Percentiles rank a stretch among this genome's conserved stretches.
Conservation (phyloP, 116 monocot genomes). For the Phalaenopsis hybrid region DNA sequence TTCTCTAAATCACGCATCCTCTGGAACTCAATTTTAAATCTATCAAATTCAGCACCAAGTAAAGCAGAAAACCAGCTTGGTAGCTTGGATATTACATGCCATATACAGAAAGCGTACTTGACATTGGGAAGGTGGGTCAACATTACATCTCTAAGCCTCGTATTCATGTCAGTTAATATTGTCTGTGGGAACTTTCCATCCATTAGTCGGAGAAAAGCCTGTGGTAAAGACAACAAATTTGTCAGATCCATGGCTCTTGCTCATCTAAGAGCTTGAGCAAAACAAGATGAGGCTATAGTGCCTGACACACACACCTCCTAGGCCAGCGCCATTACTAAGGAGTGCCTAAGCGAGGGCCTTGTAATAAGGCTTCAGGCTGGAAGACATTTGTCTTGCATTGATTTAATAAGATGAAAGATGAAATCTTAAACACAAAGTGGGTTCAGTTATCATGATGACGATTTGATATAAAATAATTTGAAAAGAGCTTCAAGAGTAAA, state of each 20-base stretch:
- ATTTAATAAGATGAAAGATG: too few species aligned
- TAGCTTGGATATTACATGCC: constrained; percentile 56
- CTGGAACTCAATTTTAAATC: constrained; percentile 43
- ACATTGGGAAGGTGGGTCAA: constrained; percentile 38
- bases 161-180: constrained; percentile 55
- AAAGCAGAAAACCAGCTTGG: constrained; percentile 60
- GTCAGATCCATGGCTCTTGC: not conserved
- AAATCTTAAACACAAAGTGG: too few species aligned
- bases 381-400: too few species aligned
- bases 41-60: constrained; percentile 59
- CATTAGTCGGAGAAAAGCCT: constrained; percentile 69
- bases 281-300: too few species aligned
- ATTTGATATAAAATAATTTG: too few species aligned
- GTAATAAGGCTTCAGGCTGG: too few species aligned
- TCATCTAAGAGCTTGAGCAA: not conserved
- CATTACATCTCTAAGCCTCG: constrained; percentile 58
- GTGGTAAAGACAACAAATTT: not conserved
- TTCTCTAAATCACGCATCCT: constrained; percentile 40
- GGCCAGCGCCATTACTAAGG: too few species aligned
- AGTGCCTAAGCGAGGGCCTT: too few species aligned
- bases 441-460: too few species aligned
- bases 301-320: too few species aligned
- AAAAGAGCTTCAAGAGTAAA: too few species aligned
- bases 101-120: constrained; percentile 45
- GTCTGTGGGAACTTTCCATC: constrained; percentile 65